phyloP scores from a whole-genome alignment of 805 yeast species.

The Hanseniaspora guilliermondii region DNA sequence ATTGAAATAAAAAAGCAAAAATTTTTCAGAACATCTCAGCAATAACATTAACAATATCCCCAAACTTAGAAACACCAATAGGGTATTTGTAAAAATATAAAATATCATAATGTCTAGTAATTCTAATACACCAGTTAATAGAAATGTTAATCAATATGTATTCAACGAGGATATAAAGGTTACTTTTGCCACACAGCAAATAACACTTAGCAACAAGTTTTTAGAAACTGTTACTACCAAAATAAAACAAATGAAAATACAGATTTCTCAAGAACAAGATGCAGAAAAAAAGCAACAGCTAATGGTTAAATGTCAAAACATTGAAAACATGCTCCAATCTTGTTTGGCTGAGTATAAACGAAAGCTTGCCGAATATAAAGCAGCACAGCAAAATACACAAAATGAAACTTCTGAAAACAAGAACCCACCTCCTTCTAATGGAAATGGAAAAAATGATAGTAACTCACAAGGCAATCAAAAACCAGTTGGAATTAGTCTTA shows the following conservation, averaged over 20 bases:
- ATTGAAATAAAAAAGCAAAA: too few relatives aligned
- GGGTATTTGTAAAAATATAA: neutral
- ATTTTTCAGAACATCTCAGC: neutral
- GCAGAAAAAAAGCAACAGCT: neutral
- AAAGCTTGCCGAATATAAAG: conserved; percentile 5
- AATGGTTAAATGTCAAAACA: neutral
- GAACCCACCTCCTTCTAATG: conserved; percentile 11
- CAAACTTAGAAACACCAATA: neutral
- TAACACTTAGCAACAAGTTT: neutral
- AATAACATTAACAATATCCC: neutral
- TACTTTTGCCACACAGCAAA: conserved; percentile 7
- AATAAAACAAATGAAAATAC: conserved; percentile 14
- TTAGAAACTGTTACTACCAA: conserved; percentile 14
- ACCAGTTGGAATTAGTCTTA: conserved; percentile 18
- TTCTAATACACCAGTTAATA: neutral
- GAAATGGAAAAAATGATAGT: conserved; percentile 10
- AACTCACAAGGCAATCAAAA: conserved; percentile 14
- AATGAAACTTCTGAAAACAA: conserved; percentile 15
- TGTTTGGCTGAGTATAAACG: conserved; percentile 6
- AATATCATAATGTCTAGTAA: conserved; percentile 1
- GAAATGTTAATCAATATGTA: neutral
- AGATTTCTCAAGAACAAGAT: neutral
- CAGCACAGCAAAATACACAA: conserved; percentile 14
- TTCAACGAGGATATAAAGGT: conserved; percentile 7
- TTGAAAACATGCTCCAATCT: conserved; percentile 10